A percentile compares a stretch with the other conserved stretches of the same genome.
Conservation (phyloP, 2,329 filamentous ascomycete species). For the Exophiala sideris region DNA sequence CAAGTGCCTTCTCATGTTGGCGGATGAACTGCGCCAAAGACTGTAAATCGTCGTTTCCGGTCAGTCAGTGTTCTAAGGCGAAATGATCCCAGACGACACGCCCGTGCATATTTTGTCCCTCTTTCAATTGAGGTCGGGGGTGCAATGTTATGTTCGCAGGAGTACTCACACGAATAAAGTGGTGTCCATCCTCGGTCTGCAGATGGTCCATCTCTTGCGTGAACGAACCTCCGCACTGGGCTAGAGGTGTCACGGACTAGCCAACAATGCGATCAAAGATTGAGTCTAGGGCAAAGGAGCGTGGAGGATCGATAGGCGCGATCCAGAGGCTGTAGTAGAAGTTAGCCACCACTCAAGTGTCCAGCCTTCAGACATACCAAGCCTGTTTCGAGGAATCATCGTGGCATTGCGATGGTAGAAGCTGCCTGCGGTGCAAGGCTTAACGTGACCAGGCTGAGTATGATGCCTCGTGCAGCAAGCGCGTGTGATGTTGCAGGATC, state of each 20-base stretch:
- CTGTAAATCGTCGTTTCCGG: constrained; percentile 44
- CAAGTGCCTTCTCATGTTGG: constrained; percentile 93
- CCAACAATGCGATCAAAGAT: constrained; percentile 3
- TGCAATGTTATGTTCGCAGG: not conserved
- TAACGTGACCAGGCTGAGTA: constrained; percentile 15
- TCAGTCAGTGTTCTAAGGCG: constrained; percentile 4
- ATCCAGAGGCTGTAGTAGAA: constrained; percentile 34
- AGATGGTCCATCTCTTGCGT: constrained; percentile 44
- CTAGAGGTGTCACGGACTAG: constrained; percentile 25
- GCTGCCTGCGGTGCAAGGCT: constrained; percentile 14
- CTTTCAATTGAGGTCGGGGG: not conserved
- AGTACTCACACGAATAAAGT: constrained; percentile 45
- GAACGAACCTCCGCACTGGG: not conserved
- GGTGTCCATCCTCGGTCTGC: constrained; percentile 49
- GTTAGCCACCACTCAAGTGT: constrained; percentile 31
- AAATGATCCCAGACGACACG: not conserved
- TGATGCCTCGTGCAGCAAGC: constrained; percentile 2
- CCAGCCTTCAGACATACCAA: constrained; percentile 18
- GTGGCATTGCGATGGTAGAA: constrained; percentile 17
- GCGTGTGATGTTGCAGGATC: constrained; percentile 4
- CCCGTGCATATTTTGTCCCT: constrained; percentile 3
- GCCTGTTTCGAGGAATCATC: constrained; percentile 20
- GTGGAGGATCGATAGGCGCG: constrained; percentile 32
- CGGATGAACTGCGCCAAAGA: constrained; percentile 95
- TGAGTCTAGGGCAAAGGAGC: constrained; percentile 33